Percentiles rank a stretch among this genome's conserved stretches.
Evolutionary conservation across 2,329 filamentous ascomycete genomes (phyloP).

Genomic region (Pseudocercospora pini-densiflorae): DNA sequence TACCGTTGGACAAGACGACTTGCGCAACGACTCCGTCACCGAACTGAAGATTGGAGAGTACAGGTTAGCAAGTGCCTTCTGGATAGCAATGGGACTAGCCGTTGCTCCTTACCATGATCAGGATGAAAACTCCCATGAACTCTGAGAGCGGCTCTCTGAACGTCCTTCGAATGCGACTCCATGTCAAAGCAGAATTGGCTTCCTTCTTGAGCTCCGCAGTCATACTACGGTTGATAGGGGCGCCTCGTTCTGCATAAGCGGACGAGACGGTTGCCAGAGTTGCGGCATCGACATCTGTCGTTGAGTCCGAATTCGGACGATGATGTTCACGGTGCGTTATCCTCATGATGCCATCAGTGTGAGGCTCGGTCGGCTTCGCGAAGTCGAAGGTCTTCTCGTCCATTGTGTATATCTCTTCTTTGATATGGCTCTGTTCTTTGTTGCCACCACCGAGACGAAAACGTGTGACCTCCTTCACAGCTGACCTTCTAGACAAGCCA

Average conservation of each 20-base stretch:
- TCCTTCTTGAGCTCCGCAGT: conserved; percentile 35
- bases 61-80: not conserved
- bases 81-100: not conserved
- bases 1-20: conserved; percentile 60
- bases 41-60: conserved; percentile 46
- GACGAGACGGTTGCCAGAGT: conserved; percentile 18
- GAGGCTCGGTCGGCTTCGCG: conserved; percentile 3
- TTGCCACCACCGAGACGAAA: not conserved
- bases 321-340: conserved; percentile 31
- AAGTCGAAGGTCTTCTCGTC: conserved; percentile 8
- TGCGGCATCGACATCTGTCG: conserved; percentile 10
- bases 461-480: not conserved
- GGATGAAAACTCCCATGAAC: conserved; percentile 67
- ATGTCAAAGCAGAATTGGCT: conserved; percentile 47
- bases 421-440: not conserved
- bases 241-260: conserved; percentile 30
- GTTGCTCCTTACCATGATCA: conserved; percentile 55
- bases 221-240: conserved; percentile 35
- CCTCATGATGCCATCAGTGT: conserved; percentile 20
- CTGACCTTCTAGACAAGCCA: not conserved
- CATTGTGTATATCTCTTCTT: not conserved
- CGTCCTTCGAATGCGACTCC: conserved; percentile 58
- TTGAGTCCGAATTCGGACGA: conserved; percentile 18
- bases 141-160: conserved; percentile 68
- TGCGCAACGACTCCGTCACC: conserved; percentile 72